Evolutionary conservation across 306 rosid species (phyloP).

Genomic region (Lathyrus tuberosus): DNA sequence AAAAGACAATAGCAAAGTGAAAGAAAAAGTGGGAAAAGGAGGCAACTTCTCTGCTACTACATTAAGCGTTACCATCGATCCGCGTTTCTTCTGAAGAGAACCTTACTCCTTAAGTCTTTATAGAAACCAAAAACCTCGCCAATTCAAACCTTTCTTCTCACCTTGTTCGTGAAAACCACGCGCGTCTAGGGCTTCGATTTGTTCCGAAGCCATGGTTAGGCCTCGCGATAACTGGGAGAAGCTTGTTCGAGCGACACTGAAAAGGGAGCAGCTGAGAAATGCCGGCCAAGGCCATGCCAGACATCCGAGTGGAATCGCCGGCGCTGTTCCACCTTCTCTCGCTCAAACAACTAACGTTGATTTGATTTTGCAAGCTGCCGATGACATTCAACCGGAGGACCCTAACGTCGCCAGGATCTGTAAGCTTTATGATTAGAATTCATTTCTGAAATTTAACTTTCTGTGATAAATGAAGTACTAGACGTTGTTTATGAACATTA

Average conservation of each 20-base stretch:
- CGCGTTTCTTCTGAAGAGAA: conserved; percentile 34
- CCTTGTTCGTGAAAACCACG: conserved; percentile 29
- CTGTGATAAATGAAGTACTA: not conserved
- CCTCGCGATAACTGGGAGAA: conserved; percentile 78
- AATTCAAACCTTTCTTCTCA: conserved; percentile 8
- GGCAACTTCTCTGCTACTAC: not conserved
- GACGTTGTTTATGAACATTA: conserved; percentile 7
- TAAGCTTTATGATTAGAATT: conserved; percentile 42
- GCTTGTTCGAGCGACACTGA: conserved; percentile 79
- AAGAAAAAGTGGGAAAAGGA: not conserved
- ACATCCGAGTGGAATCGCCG: conserved; percentile 73
- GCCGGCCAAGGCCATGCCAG: conserved; percentile 71
- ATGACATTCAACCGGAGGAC: conserved; percentile 81
- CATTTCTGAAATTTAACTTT: not conserved
- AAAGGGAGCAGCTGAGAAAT: conserved; percentile 67
- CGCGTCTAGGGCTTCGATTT: conserved; percentile 33
- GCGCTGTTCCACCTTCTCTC: conserved; percentile 79
- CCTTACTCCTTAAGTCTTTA: conserved; percentile 10
- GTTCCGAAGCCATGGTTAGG: conserved; percentile 67
- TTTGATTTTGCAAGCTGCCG: conserved; percentile 85
- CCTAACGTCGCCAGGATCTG: conserved; percentile 79
- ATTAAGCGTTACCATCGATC: conserved; percentile 14
- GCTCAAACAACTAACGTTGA: conserved; percentile 72
- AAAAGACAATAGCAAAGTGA: not conserved
- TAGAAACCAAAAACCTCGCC: not conserved